Conservation (phyloP, 805 yeast species). For the Starmera caribaea region DNA sequence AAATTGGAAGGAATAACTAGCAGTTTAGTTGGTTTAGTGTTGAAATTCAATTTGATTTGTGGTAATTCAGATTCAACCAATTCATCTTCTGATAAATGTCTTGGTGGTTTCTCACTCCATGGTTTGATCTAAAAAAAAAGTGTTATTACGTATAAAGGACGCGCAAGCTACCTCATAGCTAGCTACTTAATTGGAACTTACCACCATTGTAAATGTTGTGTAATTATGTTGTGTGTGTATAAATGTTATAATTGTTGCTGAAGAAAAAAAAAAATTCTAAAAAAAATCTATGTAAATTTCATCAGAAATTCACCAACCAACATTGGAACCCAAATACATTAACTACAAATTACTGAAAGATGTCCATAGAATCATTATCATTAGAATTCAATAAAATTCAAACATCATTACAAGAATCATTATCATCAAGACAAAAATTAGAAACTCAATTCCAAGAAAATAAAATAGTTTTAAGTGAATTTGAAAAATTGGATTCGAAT, state of each 20-base stretch:
- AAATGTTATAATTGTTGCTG: background rate
- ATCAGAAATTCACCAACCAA: background rate
- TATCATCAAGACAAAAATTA: constrained; percentile 70
- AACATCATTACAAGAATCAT: constrained; percentile 37
- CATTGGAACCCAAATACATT: background rate
- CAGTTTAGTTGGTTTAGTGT: background rate
- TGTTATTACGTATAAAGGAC: too few species aligned
- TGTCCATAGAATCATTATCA: constrained; percentile 33
- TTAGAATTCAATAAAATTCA: constrained; percentile 37
- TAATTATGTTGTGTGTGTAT: background rate
- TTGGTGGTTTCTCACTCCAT: constrained; percentile 36
- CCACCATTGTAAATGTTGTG: constrained; percentile 8
- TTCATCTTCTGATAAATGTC: constrained; percentile 41
- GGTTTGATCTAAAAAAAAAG: constrained; percentile 29
- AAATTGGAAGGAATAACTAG: background rate
- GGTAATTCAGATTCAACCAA: constrained; percentile 12
- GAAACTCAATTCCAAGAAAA: constrained; percentile 95
- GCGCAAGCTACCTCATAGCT: too few species aligned
- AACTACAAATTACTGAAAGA: constrained; percentile 9
- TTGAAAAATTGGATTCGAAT: constrained; percentile 51
- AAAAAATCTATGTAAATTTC: constrained; percentile 13
- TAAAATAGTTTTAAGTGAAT: constrained; percentile 78
- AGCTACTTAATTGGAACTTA: constrained; percentile 3
- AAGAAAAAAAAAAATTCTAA: background rate
- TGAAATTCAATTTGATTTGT: background rate